Conservation (phyloP, 192 early-diverging fungal species). For the Podila epigama region DNA sequence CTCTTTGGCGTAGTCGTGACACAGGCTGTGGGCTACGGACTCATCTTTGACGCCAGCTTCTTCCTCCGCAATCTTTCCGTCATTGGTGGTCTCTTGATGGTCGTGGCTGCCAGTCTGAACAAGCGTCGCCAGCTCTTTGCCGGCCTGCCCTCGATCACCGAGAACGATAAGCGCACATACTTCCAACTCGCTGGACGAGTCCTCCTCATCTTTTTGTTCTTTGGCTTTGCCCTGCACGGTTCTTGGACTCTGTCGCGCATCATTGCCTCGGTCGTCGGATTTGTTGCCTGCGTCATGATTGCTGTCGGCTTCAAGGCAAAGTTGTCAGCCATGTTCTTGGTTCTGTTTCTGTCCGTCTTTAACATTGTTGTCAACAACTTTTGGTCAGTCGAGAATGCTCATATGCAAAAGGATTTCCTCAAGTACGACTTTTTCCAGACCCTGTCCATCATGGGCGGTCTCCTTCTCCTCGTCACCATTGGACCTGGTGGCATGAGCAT, state of each 20-base stretch:
- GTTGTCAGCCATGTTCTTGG: constrained; percentile 93
- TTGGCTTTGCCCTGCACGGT: constrained; percentile 89
- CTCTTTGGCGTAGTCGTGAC: constrained; percentile 83
- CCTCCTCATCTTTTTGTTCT: constrained; percentile 90
- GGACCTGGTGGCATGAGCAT: constrained; percentile 92
- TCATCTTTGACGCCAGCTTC: constrained; percentile 89
- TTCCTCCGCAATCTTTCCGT: constrained; percentile 95
- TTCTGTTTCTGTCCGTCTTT: constrained; percentile 86
- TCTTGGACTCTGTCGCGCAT: constrained; percentile 76
- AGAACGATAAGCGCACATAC: constrained; percentile 88
- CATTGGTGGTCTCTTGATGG: constrained; percentile 92
- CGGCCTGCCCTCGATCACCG: constrained; percentile 84
- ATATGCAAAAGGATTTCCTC: constrained; percentile 88
- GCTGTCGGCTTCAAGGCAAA: constrained; percentile 98
- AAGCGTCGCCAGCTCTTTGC: constrained; percentile 84
- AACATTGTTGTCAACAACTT: constrained; percentile 97
- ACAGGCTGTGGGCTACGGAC: constrained; percentile 94
- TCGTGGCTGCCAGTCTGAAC: constrained; percentile 82
- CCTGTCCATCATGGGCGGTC: constrained; percentile 93
- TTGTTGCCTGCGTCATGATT: constrained; percentile 91
- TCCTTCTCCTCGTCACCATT: constrained; percentile 90
- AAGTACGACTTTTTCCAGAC: constrained; percentile 99
- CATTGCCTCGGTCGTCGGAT: constrained; percentile 74
- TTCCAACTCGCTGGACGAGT: constrained; percentile 92
- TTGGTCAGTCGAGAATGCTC: constrained; percentile 86